phyloP scores from a whole-genome alignment of 2,329 filamentous ascomycete genomes.

The Clonostachys rosea region DNA sequence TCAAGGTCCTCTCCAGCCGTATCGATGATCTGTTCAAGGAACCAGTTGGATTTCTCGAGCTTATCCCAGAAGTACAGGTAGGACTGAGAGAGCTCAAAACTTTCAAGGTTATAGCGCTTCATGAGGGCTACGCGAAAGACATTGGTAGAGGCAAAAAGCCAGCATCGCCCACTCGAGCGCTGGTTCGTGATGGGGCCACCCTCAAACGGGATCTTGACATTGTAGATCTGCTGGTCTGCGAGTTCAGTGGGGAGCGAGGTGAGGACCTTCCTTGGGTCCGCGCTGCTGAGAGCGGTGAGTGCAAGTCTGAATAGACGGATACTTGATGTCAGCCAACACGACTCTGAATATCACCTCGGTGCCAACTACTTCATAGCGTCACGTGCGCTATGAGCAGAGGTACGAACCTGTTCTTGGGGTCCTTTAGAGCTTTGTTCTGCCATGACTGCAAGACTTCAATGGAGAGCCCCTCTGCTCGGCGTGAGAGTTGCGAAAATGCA shows the following conservation, averaged over 20 bases:
- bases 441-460: conserved; percentile 47
- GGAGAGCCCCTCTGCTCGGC: conserved; percentile 39
- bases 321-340: neutral
- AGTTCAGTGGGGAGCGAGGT: conserved; percentile 58
- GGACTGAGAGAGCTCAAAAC: conserved; percentile 81
- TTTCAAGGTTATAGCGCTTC: conserved; percentile 72
- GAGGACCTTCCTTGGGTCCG: conserved; percentile 63
- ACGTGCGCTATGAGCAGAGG: no score
- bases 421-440: conserved; percentile 57
- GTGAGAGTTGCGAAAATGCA: neutral
- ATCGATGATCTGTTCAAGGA: conserved; percentile 78
- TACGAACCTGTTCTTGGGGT: conserved; percentile 59
- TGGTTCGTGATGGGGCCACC: conserved; percentile 84
- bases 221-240: conserved; percentile 75
- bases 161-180: conserved; percentile 76
- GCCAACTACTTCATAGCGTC: no score
- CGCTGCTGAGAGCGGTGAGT: conserved; percentile 65
- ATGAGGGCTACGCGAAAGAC: conserved; percentile 86
- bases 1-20: conserved; percentile 69
- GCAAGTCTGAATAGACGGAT: conserved; percentile 52
- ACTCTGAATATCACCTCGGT: no score
- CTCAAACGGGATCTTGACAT: conserved; percentile 76
- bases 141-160: conserved; percentile 90
- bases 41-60: conserved; percentile 86
- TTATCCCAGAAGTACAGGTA: conserved; percentile 96